Conservation (phyloP, 2,329 filamentous ascomycete species). For the Monosporascus cannonballus region DNA sequence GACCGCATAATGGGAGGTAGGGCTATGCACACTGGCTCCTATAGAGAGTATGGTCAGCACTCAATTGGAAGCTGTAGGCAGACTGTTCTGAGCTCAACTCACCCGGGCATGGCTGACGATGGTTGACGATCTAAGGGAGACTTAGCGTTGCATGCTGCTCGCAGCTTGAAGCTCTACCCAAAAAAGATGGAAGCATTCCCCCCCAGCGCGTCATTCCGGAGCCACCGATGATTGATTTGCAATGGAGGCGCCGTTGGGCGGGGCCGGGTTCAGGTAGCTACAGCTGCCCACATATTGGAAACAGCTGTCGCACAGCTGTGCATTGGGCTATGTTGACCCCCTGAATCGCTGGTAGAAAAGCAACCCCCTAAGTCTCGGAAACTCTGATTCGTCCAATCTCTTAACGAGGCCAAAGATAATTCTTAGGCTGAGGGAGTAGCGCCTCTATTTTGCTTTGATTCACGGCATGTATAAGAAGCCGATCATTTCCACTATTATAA, state of each 20-base stretch:
- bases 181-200: slow-evolving; percentile 7
- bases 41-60: slow-evolving; percentile 14
- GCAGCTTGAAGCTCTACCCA: slow-evolving; percentile 5
- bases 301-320: neutral
- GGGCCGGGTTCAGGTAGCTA: neutral
- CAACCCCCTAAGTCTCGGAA: too few species aligned
- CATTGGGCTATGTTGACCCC: too few species aligned
- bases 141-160: neutral
- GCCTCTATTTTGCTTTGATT: too few species aligned
- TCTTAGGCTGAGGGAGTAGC: too few species aligned
- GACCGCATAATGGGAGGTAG: slow-evolving; percentile 27
- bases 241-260: too few species aligned
- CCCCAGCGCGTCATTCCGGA: slow-evolving; percentile 9
- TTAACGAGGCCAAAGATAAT: too few species aligned
- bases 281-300: neutral
- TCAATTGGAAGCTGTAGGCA: slow-evolving; percentile 2
- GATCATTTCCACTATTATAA: too few species aligned
- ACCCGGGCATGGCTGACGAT: slow-evolving; percentile 24
- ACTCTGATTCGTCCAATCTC: too few species aligned
- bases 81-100: slow-evolving; percentile 5
- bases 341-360: too few species aligned
- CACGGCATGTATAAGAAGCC: too few species aligned
- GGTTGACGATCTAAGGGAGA: slow-evolving; percentile 2
- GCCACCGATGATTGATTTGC: too few species aligned
- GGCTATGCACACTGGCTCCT: slow-evolving; percentile 21